Conservation (phyloP, 73 alveolate genomes). For the Paramecium primaurelia region DNA sequence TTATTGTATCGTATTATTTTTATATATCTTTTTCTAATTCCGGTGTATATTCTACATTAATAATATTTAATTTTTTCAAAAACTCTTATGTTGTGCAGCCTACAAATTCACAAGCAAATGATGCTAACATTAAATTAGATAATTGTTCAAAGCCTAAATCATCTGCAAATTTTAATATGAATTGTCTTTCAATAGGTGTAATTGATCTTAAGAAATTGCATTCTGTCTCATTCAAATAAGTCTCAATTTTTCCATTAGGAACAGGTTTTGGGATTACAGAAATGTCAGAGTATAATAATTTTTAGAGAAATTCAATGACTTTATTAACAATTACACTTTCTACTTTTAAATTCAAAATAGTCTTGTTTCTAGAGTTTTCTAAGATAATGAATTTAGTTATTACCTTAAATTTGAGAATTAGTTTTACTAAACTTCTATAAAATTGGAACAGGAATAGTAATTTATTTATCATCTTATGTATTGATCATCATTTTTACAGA, state of each 20-base stretch:
- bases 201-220: background rate
- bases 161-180: background rate
- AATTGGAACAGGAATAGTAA: background rate
- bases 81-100: background rate
- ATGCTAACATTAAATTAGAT: background rate
- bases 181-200: background rate
- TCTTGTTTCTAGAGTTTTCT: background rate
- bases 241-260: background rate
- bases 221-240: background rate
- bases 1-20: background rate
- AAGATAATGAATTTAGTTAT: background rate
- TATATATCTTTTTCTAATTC: background rate
- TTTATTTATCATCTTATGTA: background rate
- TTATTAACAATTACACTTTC: background rate
- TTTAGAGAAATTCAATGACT: background rate
- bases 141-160: background rate
- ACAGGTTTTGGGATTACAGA: background rate
- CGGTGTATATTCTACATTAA: background rate
- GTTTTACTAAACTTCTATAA: background rate
- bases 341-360: background rate
- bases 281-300: background rate
- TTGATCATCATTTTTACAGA: background rate
- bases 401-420: background rate
- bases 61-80: background rate
- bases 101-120: background rate